Base-by-base conservation (phyloP, 441 rosid species). In the Erysimum pusillum region DNA sequence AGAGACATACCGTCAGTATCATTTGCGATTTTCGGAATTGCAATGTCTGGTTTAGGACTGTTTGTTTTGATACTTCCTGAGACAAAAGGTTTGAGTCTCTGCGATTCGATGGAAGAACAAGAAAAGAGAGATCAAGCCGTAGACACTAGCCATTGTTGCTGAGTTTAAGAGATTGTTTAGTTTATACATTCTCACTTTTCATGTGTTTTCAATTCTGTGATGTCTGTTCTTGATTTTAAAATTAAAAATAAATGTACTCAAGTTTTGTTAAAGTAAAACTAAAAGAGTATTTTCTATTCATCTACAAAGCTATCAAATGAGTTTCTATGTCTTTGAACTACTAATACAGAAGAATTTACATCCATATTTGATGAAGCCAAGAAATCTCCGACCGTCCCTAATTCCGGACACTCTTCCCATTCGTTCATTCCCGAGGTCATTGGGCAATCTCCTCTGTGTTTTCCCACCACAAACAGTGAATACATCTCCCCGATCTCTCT, bases 351-450 rank as follows among this genome's bases (percentile, higher is more conserved):
- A 58, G 87, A 84, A 58, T 80, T 84, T 58, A 83, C 76, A 66
- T 84, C 82, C 69, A 86, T 75, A 63, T n/a, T n/a, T n/a, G 90
- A 64, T 1, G 96, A 91, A 76, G 96, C 92, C 35, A 93, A 64
- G 61, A 91, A 71, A 67, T 93, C 98, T 32, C 96, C 97, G 1
- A 94, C 86, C 0, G 82, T 73, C 11, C 98, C 98, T 0, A 93
- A 84, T 70, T 93, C 97, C 0, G 94, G 96, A 71, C 98, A 89
- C 76, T 93, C 96, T 48, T 93, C 97, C 97, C 96, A 91, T 49
- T 93, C 96, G 68, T 89, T 90, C 87, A 93, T 74, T 1, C 85
- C 86, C 0, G 85, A 71, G 3, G 94, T 89, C 78, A 91, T 81
- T 0, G 83, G 75, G 10, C 82, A 87, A 25, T 85, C 73, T 42